Percentiles rank a stretch among this genome's conserved stretches.
Conservation (phyloP, 306 rosid genomes). For the Trifolium fragiferum region DNA sequence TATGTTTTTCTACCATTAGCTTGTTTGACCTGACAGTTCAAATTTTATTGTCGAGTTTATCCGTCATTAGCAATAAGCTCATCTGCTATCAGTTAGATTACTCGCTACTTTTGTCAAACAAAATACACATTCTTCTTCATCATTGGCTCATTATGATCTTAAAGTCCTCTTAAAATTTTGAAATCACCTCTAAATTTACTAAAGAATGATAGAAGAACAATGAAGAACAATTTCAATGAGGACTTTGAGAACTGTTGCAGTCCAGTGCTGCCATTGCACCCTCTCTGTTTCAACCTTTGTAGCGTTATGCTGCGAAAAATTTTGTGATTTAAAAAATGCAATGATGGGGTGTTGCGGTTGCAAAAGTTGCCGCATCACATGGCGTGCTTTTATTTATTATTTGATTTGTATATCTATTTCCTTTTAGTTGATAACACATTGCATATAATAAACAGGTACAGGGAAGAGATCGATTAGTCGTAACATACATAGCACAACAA, state of each 20-base stretch:
- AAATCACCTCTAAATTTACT: background rate
- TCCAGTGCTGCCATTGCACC: background rate
- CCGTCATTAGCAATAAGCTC: too few relatives aligned
- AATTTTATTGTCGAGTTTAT: too few relatives aligned
- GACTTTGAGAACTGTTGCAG: background rate
- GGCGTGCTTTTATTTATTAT: background rate
- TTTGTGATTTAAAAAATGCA: background rate
- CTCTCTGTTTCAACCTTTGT: background rate
- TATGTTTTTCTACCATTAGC: too few relatives aligned
- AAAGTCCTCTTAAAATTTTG: too few relatives aligned
- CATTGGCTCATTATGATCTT: too few relatives aligned
- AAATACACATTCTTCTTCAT: too few relatives aligned
- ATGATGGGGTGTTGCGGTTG: background rate
- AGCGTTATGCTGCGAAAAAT: background rate
- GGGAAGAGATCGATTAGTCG: slow-evolving; percentile 84
- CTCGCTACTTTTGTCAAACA: too few relatives aligned
- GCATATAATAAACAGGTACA: slow-evolving; percentile 66
- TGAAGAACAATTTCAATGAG: background rate
- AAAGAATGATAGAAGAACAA: background rate
- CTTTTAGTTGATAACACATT: slow-evolving; percentile 26
- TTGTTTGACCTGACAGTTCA: too few relatives aligned
- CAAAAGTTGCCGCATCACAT: background rate
- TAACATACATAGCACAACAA: slow-evolving; percentile 65
- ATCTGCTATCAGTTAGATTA: too few relatives aligned
- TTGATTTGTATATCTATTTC: slow-evolving; percentile 15